phyloP scores from a whole-genome alignment of 192 early-diverging fungal genomes.

The Diversispora epigaea region DNA sequence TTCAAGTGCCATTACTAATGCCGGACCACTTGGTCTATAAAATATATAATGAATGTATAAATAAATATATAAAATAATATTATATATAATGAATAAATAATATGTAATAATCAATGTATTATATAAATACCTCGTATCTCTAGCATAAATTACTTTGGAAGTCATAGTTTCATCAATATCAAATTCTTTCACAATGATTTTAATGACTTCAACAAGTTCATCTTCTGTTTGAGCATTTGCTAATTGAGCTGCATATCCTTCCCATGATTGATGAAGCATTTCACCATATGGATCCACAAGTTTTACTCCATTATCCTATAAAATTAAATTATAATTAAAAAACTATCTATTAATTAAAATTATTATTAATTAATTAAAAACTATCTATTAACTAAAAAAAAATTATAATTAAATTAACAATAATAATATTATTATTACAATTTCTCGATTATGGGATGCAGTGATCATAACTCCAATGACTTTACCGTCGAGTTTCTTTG shows the following conservation, averaged over 20 bases:
- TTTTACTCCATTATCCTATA: slow-evolving; percentile 96
- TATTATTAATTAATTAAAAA: no score
- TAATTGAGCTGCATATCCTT: slow-evolving; percentile 82
- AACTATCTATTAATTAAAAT: not conserved
- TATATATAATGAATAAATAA: no score
- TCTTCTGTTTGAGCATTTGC: slow-evolving; percentile 80
- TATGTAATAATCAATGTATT: not conserved
- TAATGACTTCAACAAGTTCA: slow-evolving; percentile 59
- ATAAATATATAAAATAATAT: slow-evolving; percentile 15
- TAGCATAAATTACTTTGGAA: slow-evolving; percentile 79
- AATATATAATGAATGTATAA: not conserved
- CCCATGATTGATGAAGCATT: slow-evolving; percentile 97
- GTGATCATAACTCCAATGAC: slow-evolving; percentile 97
- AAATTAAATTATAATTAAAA: not conserved
- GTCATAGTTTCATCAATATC: slow-evolving; percentile 68
- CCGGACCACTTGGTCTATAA: slow-evolving; percentile 78
- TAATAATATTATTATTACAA: slow-evolving; percentile 43
- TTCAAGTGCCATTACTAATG: slow-evolving; percentile 74
- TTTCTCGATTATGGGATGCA: slow-evolving; percentile 96
- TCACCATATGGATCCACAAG: slow-evolving; percentile 97
- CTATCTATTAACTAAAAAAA: no score
- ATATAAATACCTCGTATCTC: slow-evolving; percentile 80
- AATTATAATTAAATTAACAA: not conserved
- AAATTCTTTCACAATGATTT: slow-evolving; percentile 60
- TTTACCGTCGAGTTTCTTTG: slow-evolving; percentile 79